These are phyloP conservation scores for Zarea fungicola DNA, from an alignment of 2,329 filamentous ascomycete species.

Conservation along the genomic window DNA sequence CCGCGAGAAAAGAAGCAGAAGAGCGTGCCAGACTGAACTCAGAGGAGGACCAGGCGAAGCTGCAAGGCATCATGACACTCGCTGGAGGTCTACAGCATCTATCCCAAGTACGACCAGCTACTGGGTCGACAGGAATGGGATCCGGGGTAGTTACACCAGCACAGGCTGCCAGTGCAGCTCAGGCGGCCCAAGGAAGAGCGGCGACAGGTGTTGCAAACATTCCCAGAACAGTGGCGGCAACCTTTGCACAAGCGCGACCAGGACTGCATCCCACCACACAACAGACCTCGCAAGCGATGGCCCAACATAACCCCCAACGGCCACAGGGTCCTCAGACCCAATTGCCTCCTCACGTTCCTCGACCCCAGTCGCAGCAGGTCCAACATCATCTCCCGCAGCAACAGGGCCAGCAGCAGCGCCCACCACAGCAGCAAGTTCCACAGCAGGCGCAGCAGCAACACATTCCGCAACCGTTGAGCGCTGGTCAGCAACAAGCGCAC, in stretches of 20 bases:
- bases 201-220: constrained; percentile 18
- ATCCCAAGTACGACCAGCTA: constrained; percentile 24
- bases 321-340: constrained; percentile 22
- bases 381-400: constrained; percentile 16
- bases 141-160: constrained; percentile 29
- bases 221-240: constrained; percentile 17
- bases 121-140: constrained; percentile 22
- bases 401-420: constrained; percentile 14
- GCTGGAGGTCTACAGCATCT: constrained; percentile 47
- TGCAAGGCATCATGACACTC: constrained; percentile 56
- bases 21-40: constrained; percentile 53
- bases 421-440: constrained; percentile 7
- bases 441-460: constrained; percentile 3
- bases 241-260: constrained; percentile 23
- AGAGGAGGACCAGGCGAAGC: constrained; percentile 55
- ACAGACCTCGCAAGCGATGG: constrained; percentile 3
- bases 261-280: constrained; percentile 25
- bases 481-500: constrained; percentile 17
- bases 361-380: constrained; percentile 14
- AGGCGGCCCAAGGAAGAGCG: constrained; percentile 18
- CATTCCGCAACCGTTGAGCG: constrained; percentile 13
- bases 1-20: constrained; percentile 63
- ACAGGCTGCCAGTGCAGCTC: constrained; percentile 26
- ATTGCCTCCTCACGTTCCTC: constrained; percentile 24
- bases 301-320: constrained; percentile 7